Percentiles rank a stretch among this genome's conserved stretches.
These are phyloP conservation scores for Aspergillus steynii DNA, from an alignment of 495 filamentous ascomycete species.

Conservation along the genomic window DNA sequence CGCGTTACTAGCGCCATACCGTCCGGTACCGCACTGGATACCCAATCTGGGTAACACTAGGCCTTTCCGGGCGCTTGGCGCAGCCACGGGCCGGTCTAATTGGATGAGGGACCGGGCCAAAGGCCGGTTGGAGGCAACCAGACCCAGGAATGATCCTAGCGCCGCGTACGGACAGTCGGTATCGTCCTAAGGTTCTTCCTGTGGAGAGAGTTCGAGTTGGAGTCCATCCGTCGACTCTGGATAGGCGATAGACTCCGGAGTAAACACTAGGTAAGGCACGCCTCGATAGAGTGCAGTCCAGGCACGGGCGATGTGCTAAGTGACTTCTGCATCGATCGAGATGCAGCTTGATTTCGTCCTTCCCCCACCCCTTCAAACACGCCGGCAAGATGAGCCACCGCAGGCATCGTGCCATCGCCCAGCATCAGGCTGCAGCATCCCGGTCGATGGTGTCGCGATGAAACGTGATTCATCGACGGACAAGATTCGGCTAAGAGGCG, in stretches of 20 bases:
- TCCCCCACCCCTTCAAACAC: background rate
- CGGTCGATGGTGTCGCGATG: background rate
- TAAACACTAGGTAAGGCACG: no score
- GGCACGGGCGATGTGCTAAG: no score
- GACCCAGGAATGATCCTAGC: background rate
- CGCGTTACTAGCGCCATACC: background rate
- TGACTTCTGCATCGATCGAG: no score
- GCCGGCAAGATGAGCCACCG: background rate
- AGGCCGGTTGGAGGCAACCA: slow-evolving; percentile 3
- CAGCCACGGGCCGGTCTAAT: slow-evolving; percentile 20
- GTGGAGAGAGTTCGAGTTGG: background rate
- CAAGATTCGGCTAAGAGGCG: background rate
- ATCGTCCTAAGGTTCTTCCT: background rate
- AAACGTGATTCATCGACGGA: background rate
- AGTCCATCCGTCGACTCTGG: no score
- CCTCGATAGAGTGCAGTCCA: no score
- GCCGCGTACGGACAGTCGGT: background rate
- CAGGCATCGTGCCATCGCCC: background rate
- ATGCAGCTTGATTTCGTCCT: no score
- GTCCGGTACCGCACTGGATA: background rate
- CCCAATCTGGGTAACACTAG: slow-evolving; percentile 9
- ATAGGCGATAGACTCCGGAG: no score
- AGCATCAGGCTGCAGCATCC: background rate
- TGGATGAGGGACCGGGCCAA: slow-evolving; percentile 7
- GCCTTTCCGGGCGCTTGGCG: slow-evolving; percentile 20